Percentiles rank a stretch among this genome's conserved stretches.
Conservation (phyloP, 148 eudicot genomes). For the Nepenthes mirabilis region DNA sequence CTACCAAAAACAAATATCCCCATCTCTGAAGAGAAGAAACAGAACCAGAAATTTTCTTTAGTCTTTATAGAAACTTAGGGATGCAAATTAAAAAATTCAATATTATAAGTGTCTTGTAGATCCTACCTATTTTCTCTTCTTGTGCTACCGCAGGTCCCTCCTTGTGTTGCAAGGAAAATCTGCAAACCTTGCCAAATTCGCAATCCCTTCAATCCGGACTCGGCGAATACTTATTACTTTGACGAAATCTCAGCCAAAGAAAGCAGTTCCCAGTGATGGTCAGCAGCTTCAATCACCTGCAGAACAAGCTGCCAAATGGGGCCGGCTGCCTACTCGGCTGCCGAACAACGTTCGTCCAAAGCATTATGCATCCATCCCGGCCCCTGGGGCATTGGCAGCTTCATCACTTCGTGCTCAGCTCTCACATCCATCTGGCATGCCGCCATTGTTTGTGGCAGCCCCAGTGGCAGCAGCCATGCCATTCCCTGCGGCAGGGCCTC, state of each 20-base stretch:
- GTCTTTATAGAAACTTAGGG: too few relatives aligned
- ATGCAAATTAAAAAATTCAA: too few relatives aligned
- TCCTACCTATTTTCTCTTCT: not conserved
- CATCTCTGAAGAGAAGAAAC: not conserved
- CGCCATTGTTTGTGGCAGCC: slow-evolving; percentile 29
- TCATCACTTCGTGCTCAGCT: slow-evolving; percentile 20
- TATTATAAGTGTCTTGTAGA: not conserved
- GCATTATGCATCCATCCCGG: slow-evolving; percentile 25
- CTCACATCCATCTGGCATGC: slow-evolving; percentile 11
- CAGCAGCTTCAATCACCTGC: slow-evolving; percentile 16
- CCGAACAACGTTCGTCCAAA: slow-evolving; percentile 33
- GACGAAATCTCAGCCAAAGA: slow-evolving; percentile 36
- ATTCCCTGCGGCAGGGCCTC: slow-evolving; percentile 27
- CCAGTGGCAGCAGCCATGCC: slow-evolving; percentile 26
- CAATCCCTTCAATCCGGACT: slow-evolving; percentile 31
- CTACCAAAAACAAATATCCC: too few relatives aligned
- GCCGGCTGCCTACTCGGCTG: slow-evolving; percentile 28
- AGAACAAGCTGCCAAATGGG: slow-evolving; percentile 27
- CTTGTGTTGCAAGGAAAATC: slow-evolving; percentile 52
- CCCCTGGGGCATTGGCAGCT: slow-evolving; percentile 29
- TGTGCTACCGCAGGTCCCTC: slow-evolving; percentile 28
- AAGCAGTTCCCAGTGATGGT: slow-evolving; percentile 8
- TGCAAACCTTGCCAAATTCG: slow-evolving; percentile 30
- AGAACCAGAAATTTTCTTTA: too few relatives aligned
- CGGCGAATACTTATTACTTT: slow-evolving; percentile 44